Conservation (phyloP, 192 early-diverging fungal genomes). For the Gryganskiella cystojenkinii region DNA sequence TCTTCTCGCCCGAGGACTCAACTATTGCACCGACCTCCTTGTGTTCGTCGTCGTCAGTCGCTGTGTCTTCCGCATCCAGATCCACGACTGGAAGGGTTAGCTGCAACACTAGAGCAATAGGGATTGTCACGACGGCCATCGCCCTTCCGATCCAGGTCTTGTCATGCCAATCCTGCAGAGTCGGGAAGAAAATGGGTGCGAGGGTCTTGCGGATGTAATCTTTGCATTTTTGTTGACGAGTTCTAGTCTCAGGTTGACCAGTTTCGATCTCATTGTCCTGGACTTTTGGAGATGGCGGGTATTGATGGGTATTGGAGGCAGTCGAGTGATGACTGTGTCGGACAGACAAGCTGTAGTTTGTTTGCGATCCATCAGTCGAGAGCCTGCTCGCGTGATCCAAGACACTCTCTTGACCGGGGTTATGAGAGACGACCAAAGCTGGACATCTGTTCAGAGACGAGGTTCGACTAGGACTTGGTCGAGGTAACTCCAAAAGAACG, state of each 20-base stretch:
- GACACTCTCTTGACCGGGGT: too few species aligned
- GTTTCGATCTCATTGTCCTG: too few species aligned
- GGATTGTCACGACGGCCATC: conserved; percentile 60
- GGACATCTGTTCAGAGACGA: too few species aligned
- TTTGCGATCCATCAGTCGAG: too few species aligned
- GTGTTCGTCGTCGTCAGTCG: not conserved
- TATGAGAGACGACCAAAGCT: too few species aligned
- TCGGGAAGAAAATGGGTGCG: conserved; percentile 59
- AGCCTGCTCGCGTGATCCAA: too few species aligned
- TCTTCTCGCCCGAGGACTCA: not conserved
- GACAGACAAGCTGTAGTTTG: too few species aligned
- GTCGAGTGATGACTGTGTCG: too few species aligned
- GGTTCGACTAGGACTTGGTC: too few species aligned
- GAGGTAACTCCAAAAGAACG: too few species aligned
- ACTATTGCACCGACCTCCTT: not conserved
- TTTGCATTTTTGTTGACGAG: too few species aligned
- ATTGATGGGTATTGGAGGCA: not conserved
- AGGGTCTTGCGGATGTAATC: conserved; percentile 30
- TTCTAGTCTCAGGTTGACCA: not conserved
- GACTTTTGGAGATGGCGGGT: not conserved
- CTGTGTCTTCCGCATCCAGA: conserved; percentile 36
- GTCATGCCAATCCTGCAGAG: conserved; percentile 59
- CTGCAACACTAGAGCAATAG: conserved; percentile 61
- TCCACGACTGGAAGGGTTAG: conserved; percentile 77
- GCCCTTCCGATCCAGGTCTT: conserved; percentile 59